Conservation (phyloP, 345 rosid genomes). For the Laguncularia racemosa region DNA sequence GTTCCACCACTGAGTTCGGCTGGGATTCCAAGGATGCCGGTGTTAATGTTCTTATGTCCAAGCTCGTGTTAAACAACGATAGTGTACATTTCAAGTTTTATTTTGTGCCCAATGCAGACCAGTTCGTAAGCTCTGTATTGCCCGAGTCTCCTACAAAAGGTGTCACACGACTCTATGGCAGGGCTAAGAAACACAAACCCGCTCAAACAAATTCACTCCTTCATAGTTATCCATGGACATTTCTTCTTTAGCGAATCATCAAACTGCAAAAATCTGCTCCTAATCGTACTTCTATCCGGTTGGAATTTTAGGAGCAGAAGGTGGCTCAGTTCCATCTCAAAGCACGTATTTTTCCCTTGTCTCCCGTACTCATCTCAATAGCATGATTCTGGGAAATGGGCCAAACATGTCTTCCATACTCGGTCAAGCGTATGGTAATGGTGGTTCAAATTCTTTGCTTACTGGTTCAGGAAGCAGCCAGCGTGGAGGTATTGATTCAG, state of each 20-base stretch:
- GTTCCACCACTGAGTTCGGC: conserved; percentile 42
- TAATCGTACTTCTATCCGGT: too few species aligned
- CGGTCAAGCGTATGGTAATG: conserved; percentile 80
- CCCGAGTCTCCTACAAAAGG: conserved; percentile 49
- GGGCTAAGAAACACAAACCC: too few species aligned
- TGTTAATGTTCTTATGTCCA: conserved; percentile 57
- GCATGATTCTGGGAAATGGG: conserved; percentile 75
- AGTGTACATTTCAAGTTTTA: conserved; percentile 4
- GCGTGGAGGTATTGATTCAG: conserved; percentile 50
- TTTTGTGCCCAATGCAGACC: conserved; percentile 28
- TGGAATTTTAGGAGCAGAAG: conserved; percentile 64
- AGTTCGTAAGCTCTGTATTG: conserved; percentile 31
- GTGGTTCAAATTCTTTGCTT: conserved; percentile 42
- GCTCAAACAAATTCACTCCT: too few species aligned
- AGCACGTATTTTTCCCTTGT: conserved; percentile 58
- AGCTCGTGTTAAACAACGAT: conserved; percentile 14
- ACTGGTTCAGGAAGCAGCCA: conserved; percentile 47
- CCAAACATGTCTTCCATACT: conserved; percentile 71
- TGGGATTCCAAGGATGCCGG: conserved; percentile 88
- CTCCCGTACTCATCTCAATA: conserved; percentile 59
- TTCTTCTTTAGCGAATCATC: too few species aligned
- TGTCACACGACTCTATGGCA: too few species aligned
- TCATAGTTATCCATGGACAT: too few species aligned
- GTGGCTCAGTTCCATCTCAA: conserved; percentile 64
- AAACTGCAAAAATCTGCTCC: too few species aligned